A percentile compares a stretch with the other conserved stretches of the same genome.
phyloP scores from a whole-genome alignment of 768 basidiomycete species.

The Goffeauzyma gilvescens region DNA sequence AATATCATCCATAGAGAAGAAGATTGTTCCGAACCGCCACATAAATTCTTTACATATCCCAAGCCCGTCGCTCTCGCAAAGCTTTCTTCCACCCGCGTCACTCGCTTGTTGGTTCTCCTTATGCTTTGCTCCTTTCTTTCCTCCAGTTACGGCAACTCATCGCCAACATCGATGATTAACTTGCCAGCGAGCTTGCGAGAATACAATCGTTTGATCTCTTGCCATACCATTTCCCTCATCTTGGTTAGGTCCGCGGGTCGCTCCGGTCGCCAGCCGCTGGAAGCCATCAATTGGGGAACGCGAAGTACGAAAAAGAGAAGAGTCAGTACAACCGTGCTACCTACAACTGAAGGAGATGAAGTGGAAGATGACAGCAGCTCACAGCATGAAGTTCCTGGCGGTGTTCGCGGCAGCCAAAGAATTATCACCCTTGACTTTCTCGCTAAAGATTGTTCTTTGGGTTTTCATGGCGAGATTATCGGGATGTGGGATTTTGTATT shows the following conservation, averaged over 20 bases:
- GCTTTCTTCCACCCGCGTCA: too few species aligned
- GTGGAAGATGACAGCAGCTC: constrained; percentile 5
- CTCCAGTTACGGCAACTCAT: too few species aligned
- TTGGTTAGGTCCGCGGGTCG: constrained; percentile 22
- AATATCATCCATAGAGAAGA: too few species aligned
- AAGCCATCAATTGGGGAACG: too few species aligned
- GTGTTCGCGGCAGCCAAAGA: constrained; percentile 27
- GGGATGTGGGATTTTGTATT: constrained; percentile 21
- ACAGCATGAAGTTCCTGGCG: constrained; percentile 26
- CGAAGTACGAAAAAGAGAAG: too few species aligned
- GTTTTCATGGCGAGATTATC: constrained; percentile 19
- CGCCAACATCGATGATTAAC: constrained; percentile 6
- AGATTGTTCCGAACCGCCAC: too few species aligned
- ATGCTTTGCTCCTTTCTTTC: too few species aligned
- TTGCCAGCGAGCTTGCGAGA: constrained; percentile 7
- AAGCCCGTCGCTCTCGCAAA: too few species aligned
- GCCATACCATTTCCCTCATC: constrained; percentile 29
- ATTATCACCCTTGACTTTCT: constrained; percentile 18
- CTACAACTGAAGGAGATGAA: neutral
- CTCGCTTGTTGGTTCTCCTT: too few species aligned
- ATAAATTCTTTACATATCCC: too few species aligned
- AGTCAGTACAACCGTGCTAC: neutral
- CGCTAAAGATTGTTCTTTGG: constrained; percentile 13
- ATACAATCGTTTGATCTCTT: constrained; percentile 17
- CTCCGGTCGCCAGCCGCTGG: constrained; percentile 29